A percentile compares a stretch with the other conserved stretches of the same genome.
Evolutionary conservation across 2,329 filamentous ascomycete species (phyloP).

Genomic region (Stemphylium lycopersici): DNA sequence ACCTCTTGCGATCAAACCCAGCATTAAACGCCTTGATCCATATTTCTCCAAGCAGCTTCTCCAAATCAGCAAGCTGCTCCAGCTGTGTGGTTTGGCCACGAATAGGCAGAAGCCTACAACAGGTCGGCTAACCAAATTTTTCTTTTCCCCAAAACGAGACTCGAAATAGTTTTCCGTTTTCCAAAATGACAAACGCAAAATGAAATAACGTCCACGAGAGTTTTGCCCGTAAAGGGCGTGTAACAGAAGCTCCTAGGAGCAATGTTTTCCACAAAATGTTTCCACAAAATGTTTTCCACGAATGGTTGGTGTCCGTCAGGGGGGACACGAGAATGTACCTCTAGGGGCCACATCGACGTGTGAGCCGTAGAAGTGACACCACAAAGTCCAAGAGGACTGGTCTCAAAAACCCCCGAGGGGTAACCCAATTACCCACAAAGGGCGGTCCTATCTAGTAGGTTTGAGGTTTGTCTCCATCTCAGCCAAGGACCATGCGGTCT

Average conservation of each 20-base stretch:
- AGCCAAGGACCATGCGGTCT: constrained; percentile 39
- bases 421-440: neutral
- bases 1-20: constrained; percentile 37
- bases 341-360: too few relatives aligned
- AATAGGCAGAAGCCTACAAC: neutral
- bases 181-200: too few relatives aligned
- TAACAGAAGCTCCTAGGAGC: neutral
- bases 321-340: too few relatives aligned
- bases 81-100: neutral
- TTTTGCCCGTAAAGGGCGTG: neutral
- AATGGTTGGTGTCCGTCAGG: neutral
- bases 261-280: neutral
- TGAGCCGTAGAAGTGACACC: neutral
- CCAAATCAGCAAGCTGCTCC: neutral
- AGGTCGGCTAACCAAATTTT: neutral
- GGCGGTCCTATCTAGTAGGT: neutral
- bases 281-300: neutral
- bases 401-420: neutral
- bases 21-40: constrained; percentile 25
- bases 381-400: neutral
- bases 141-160: too few relatives aligned
- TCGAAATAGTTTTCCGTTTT: too few relatives aligned
- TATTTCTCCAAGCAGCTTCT: constrained; percentile 21
- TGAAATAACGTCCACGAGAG: too few relatives aligned
- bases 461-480: constrained; percentile 28